A percentile compares a stretch with the other conserved stretches of the same genome.
Conservation (phyloP, 2,329 filamentous ascomycete genomes). For the Talaromyces sp. region DNA sequence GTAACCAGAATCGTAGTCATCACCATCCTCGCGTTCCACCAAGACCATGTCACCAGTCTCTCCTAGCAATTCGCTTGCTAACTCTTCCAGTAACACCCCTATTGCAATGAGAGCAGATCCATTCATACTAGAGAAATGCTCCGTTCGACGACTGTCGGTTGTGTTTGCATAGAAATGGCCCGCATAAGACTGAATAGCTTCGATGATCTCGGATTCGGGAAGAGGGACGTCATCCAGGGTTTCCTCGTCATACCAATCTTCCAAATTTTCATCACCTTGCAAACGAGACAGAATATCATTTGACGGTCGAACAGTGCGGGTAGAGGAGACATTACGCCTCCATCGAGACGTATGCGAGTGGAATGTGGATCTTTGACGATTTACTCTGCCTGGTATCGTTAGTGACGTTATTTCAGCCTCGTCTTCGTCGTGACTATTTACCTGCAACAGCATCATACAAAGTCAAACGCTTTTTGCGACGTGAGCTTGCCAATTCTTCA, state of each 20-base stretch:
- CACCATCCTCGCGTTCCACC: constrained; percentile 45
- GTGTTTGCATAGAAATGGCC: constrained; percentile 53
- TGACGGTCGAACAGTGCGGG: constrained; percentile 46
- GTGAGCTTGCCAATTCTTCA: constrained; percentile 3
- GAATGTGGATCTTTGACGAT: background rate
- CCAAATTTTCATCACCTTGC: constrained; percentile 50
- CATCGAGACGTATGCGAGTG: constrained; percentile 25
- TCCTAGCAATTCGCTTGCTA: constrained; percentile 50
- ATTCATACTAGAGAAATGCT: constrained; percentile 55
- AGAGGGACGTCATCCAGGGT: constrained; percentile 41
- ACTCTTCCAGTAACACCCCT: constrained; percentile 60
- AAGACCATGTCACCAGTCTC: constrained; percentile 58
- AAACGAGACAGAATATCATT: constrained; percentile 60
- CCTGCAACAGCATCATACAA: constrained; percentile 60
- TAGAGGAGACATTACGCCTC: constrained; percentile 35
- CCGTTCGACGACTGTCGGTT: constrained; percentile 31
- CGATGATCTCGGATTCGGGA: constrained; percentile 57
- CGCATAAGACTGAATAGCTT: constrained; percentile 56
- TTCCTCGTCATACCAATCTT: constrained; percentile 52
- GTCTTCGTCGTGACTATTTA: constrained; percentile 25
- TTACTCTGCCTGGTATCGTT: constrained; percentile 39
- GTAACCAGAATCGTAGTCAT: constrained; percentile 1
- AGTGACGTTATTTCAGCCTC: constrained; percentile 13
- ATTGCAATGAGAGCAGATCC: constrained; percentile 61
- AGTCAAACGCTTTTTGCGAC: constrained; percentile 40